Conservation (phyloP, 2,329 filamentous ascomycete genomes). For the Alternaria solani region DNA sequence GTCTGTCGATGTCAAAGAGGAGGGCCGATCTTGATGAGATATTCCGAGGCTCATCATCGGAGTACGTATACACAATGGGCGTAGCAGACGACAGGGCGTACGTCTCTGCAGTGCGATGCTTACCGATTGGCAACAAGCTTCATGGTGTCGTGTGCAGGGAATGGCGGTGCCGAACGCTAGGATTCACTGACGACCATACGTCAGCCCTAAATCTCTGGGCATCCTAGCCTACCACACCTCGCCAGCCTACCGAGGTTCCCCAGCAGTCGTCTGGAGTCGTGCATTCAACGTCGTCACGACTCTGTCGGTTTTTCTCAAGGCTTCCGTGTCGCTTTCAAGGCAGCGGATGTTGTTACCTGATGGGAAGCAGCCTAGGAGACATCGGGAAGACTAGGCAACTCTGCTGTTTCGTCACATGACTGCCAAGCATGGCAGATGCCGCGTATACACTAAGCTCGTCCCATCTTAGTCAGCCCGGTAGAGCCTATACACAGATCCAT, state of each 20-base stretch:
- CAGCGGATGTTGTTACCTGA: background rate
- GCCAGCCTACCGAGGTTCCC: background rate
- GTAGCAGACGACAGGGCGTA: background rate
- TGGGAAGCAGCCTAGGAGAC: background rate
- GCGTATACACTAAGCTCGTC: no score
- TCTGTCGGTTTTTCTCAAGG: background rate
- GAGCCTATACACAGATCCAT: no score
- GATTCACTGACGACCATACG: constrained; percentile 4
- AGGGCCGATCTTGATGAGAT: background rate
- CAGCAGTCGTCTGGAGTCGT: background rate
- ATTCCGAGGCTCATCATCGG: background rate
- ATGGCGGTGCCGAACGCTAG: background rate
- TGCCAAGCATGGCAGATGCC: no score
- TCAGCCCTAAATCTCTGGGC: constrained; percentile 12
- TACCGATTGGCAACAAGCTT: background rate
- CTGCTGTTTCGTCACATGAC: background rate
- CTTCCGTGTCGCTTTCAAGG: background rate
- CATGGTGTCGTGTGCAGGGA: constrained; percentile 4
- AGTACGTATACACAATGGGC: background rate
- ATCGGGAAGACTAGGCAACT: background rate
- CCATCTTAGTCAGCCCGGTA: no score
- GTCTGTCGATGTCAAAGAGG: background rate
- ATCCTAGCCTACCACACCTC: background rate
- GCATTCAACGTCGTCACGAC: background rate
- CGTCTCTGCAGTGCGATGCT: background rate